A percentile compares a stretch with the other conserved stretches of the same genome.
Conservation (phyloP, 2,329 filamentous ascomycete genomes). For the Aureobasidium uvarum region DNA sequence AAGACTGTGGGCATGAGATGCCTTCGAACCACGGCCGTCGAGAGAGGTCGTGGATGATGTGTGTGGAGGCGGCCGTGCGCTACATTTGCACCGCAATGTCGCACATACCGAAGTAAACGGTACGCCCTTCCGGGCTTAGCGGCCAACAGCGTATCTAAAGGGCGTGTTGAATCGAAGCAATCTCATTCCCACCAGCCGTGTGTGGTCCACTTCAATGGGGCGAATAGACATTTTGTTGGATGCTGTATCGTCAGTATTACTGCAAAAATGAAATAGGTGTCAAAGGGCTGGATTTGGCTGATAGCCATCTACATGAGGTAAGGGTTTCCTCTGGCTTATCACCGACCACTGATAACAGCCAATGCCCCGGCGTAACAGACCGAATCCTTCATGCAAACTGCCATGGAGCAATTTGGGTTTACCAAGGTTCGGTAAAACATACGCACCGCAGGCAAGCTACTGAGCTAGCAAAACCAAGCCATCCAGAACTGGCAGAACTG, state of each 20-base stretch:
- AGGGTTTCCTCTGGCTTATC: slow-evolving; percentile 13
- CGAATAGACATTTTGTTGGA: neutral
- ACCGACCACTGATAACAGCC: neutral
- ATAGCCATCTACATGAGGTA: slow-evolving; percentile 10
- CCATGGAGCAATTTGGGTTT: neutral
- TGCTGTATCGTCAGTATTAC: neutral
- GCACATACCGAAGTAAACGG: slow-evolving; percentile 18
- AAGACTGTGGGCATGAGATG: neutral
- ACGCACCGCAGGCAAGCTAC: neutral
- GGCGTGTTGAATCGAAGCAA: neutral
- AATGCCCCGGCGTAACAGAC: neutral
- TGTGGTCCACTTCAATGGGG: slow-evolving; percentile 1
- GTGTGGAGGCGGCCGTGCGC: neutral
- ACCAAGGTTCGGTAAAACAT: slow-evolving; percentile 13
- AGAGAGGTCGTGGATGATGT: neutral
- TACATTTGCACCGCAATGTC: neutral
- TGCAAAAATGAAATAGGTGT: neutral
- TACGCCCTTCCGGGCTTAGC: slow-evolving; percentile 14
- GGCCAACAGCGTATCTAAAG: slow-evolving; percentile 1
- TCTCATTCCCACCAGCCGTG: neutral
- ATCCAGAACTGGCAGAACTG: slow-evolving; percentile 2
- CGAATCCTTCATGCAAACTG: slow-evolving; percentile 9
- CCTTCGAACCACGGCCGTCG: neutral
- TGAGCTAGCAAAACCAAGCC: slow-evolving; percentile 6
- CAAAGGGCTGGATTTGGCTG: neutral